These are phyloP conservation scores for Ophiocordyceps camponoti-floridani DNA, from an alignment of 2,329 filamentous ascomycete genomes.

Conservation along the genomic window DNA sequence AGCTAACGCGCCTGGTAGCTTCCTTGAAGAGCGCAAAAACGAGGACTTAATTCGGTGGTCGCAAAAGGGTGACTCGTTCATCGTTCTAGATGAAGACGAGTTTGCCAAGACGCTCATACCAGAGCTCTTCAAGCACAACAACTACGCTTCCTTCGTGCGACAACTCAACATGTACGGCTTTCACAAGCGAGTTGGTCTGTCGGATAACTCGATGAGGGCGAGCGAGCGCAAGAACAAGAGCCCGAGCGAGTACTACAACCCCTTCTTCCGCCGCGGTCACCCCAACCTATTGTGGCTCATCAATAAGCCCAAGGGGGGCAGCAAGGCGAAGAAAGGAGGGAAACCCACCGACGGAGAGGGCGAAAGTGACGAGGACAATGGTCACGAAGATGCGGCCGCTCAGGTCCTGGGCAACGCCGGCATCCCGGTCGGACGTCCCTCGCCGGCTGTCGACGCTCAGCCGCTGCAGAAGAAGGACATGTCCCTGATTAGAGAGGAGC, in stretches of 20 bases:
- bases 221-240: slow-evolving; percentile 96
- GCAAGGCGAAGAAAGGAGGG: slow-evolving; percentile 35
- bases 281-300: slow-evolving; percentile 91
- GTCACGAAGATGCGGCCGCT: slow-evolving; percentile 19
- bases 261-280: slow-evolving; percentile 84
- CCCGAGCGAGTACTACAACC: slow-evolving; percentile 94
- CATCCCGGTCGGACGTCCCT: slow-evolving; percentile 10
- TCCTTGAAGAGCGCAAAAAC: slow-evolving; percentile 83
- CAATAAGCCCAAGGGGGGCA: slow-evolving; percentile 75
- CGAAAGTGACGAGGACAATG: slow-evolving; percentile 37
- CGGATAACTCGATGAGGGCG: slow-evolving; percentile 93
- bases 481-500: slow-evolving; percentile 57
- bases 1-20: slow-evolving; percentile 34
- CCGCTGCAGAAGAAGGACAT: slow-evolving; percentile 55
- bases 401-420: slow-evolving; percentile 7
- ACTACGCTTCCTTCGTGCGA: slow-evolving; percentile 89
- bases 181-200: slow-evolving; percentile 84
- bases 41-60: slow-evolving; percentile 95
- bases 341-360: slow-evolving; percentile 54
- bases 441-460: slow-evolving; percentile 25
- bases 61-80: slow-evolving; percentile 87
- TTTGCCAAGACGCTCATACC: slow-evolving; percentile 95
- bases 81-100: slow-evolving; percentile 92
- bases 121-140: slow-evolving; percentile 98
- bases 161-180: slow-evolving; percentile 97